These are phyloP conservation scores for Domatiomyces catenatus DNA, from an alignment of 2,329 filamentous ascomycete species.

Conservation along the genomic window DNA sequence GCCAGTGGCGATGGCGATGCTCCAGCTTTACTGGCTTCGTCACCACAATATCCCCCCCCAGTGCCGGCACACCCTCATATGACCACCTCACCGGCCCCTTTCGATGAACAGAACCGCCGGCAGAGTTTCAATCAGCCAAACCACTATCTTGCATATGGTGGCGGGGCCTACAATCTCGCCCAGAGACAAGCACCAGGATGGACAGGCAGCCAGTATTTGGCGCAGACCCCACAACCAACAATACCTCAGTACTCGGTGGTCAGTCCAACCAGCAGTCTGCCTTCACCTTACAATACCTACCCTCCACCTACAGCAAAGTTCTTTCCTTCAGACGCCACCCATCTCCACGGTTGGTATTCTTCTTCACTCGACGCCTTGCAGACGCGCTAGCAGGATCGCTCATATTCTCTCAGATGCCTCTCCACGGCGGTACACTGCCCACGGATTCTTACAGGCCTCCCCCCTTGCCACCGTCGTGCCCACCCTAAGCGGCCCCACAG, in stretches of 20 bases:
- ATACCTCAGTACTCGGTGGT: not conserved
- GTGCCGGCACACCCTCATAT: not conserved
- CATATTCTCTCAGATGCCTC: conserved; percentile 1
- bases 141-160: not conserved
- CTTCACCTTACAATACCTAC: not conserved
- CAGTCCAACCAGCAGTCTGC: not conserved
- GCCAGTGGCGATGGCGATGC: not conserved
- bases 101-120: not conserved
- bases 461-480: conserved; percentile 1
- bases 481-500: not conserved
- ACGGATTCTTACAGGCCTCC: conserved; percentile 3
- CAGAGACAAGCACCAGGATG: not conserved
- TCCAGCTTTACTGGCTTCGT: not conserved
- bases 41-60: not conserved
- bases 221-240: not conserved
- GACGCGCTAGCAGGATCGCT: not conserved
- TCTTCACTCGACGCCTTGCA: not conserved
- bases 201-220: not conserved
- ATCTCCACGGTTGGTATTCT: conserved; percentile 1
- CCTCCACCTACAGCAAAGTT: not conserved
- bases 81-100: not conserved
- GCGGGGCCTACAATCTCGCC: not conserved
- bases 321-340: not conserved
- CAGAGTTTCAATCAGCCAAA: not conserved
- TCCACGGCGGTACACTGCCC: conserved; percentile 4